phyloP scores from a whole-genome alignment of 768 basidiomycete species.

The Pilatotrama ljubarskyi region DNA sequence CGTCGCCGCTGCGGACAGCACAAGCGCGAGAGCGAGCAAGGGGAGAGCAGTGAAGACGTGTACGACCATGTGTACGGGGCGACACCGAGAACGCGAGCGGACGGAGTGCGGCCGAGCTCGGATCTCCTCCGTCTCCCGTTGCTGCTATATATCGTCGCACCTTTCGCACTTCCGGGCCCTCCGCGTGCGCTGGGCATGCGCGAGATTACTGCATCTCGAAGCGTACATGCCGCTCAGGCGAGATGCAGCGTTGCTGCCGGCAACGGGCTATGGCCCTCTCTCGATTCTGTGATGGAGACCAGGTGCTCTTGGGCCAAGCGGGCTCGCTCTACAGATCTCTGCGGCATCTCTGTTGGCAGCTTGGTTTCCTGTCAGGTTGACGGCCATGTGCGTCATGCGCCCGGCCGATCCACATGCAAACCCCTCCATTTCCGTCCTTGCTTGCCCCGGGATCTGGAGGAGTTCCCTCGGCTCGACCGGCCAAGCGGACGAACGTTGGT shows the following conservation, averaged over 20 bases:
- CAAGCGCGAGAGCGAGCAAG: conserved; percentile 3
- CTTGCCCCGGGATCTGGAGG: not conserved
- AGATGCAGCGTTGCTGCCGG: no score
- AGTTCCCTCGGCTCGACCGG: not conserved
- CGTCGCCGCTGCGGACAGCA: conserved; percentile 2
- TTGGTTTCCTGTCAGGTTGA: no score
- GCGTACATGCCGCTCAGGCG: no score
- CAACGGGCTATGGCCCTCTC: no score
- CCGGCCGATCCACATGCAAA: not conserved
- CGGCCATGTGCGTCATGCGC: not conserved
- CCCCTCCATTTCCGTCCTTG: not conserved
- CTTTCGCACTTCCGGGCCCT: no score
- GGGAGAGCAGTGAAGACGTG: not conserved
- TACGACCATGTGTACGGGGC: not conserved
- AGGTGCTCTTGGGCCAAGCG: no score
- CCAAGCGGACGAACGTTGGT: not conserved
- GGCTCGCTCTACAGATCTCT: no score
- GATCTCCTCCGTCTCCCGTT: not conserved
- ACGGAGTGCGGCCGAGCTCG: not conserved
- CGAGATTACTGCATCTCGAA: no score
- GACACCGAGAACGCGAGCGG: not conserved
- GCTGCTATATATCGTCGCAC: not conserved
- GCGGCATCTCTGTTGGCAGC: no score
- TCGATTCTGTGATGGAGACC: no score
- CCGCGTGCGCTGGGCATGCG: no score